Conservation (phyloP, 1,139 yeast genomes). For the Tardiomyces digboiensis region DNA sequence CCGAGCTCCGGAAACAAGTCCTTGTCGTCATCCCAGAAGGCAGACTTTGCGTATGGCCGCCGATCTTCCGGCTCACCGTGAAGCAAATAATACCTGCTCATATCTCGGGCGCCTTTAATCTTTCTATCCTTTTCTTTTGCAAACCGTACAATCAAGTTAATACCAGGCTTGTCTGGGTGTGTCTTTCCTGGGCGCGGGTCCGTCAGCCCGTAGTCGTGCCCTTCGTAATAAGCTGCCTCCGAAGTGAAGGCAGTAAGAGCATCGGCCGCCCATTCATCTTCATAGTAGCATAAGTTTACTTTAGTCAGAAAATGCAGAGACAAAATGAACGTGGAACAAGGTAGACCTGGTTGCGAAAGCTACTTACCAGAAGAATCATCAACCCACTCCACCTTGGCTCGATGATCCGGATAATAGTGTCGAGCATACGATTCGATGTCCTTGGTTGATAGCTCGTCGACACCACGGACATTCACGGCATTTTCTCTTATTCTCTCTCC, state of each 20-base stretch:
- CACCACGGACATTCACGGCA: conserved; percentile 50
- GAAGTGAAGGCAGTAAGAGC: conserved; percentile 21
- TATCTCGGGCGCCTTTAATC: conserved; percentile 46
- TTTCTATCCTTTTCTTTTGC: conserved; percentile 49
- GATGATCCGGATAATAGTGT: conserved; percentile 34
- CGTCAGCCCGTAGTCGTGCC: conserved; percentile 5
- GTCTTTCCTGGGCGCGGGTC: conserved; percentile 25
- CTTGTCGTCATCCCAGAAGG: neutral
- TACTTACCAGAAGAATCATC: conserved; percentile 52
- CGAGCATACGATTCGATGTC: conserved; percentile 52
- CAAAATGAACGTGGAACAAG: too few relatives aligned
- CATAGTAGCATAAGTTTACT: neutral
- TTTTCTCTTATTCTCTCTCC: conserved; percentile 23
- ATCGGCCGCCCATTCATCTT: neutral
- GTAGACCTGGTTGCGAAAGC: too few relatives aligned
- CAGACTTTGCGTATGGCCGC: conserved; percentile 6
- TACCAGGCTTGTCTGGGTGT: conserved; percentile 35
- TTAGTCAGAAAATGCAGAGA: too few relatives aligned
- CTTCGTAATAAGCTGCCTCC: conserved; percentile 18
- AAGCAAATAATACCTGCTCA: conserved; percentile 56
- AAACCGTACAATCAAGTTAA: conserved; percentile 35
- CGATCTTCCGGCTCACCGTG: conserved; percentile 59
- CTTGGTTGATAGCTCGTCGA: conserved; percentile 55
- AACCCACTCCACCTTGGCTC: conserved; percentile 57
- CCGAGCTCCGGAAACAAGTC: neutral